These are phyloP conservation scores for Cordyceps cateniannulata DNA, from an alignment of 2,329 filamentous ascomycete species.

Conservation along the genomic window DNA sequence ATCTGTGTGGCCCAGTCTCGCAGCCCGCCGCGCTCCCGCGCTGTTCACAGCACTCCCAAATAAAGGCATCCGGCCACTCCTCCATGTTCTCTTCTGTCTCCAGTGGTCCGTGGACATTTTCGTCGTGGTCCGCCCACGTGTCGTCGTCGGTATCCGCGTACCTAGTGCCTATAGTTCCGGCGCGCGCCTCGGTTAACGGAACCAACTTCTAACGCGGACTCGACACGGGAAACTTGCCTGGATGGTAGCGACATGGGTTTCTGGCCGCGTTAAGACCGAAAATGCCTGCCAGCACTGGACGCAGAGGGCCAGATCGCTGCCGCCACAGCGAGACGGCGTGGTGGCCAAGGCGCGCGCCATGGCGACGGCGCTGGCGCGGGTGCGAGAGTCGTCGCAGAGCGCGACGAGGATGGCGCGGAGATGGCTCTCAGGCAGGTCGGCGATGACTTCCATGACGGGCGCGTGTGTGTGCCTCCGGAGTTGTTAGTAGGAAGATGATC, in stretches of 20 bases:
- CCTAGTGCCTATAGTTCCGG: not conserved
- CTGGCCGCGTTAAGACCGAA: not conserved
- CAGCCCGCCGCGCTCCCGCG: conserved; percentile 15
- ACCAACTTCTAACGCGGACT: too few species aligned
- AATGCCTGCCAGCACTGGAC: not conserved
- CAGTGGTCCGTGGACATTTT: conserved; percentile 14
- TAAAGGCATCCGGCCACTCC: conserved; percentile 18
- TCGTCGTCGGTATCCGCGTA: conserved; percentile 9
- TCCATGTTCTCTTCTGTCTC: conserved; percentile 14
- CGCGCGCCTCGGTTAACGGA: too few species aligned
- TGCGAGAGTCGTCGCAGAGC: not conserved
- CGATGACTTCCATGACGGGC: not conserved
- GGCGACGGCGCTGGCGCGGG: not conserved
- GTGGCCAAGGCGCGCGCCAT: not conserved
- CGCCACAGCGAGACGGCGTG: not conserved
- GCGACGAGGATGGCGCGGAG: not conserved
- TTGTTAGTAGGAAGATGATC: too few species aligned
- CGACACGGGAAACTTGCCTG: too few species aligned
- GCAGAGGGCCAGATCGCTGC: not conserved
- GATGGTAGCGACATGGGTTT: not conserved
- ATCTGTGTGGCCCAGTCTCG: not conserved
- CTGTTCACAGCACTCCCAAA: conserved; percentile 19
- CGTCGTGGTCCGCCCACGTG: conserved; percentile 16
- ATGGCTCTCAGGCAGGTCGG: not conserved
- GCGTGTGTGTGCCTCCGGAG: not conserved